A percentile compares a stretch with the other conserved stretches of the same genome.
These are phyloP conservation scores for Ceriops tagal DNA, from an alignment of 345 rosid species.

Conservation along the genomic window DNA sequence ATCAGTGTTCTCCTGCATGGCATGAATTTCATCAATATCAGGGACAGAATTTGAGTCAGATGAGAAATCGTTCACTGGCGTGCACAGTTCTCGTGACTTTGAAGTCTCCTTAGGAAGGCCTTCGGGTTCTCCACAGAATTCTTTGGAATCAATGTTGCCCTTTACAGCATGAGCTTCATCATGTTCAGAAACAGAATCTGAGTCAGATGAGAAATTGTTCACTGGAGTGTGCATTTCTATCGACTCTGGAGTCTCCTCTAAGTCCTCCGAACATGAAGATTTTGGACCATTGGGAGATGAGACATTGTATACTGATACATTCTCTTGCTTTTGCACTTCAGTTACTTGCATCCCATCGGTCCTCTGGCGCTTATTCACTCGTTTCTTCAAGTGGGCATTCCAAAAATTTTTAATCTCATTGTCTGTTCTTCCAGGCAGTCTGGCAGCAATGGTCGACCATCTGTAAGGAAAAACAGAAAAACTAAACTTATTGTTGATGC, in stretches of 20 bases:
- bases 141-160: background rate
- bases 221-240: background rate
- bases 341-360: conserved; percentile 5
- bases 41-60: conserved; percentile 1
- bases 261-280: background rate
- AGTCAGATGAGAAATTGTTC: conserved; percentile 7
- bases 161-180: background rate
- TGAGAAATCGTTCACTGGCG: background rate
- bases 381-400: conserved; percentile 44
- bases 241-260: background rate
- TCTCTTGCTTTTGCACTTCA: background rate
- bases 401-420: conserved; percentile 51
- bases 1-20: background rate
- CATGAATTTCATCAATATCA: conserved; percentile 3
- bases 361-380: conserved; percentile 12
- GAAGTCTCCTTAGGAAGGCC: too few species aligned
- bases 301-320: conserved; percentile 2
- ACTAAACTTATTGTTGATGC: background rate
- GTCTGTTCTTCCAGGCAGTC: conserved; percentile 49
- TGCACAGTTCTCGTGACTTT: background rate
- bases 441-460: conserved; percentile 54
- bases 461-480: conserved; percentile 13
- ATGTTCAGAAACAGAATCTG: background rate
- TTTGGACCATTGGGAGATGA: background rate
- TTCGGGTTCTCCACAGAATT: background rate